Base-by-base conservation (phyloP, 2,329 filamentous ascomycete species). In the Chalaropsis ovoidea region DNA sequence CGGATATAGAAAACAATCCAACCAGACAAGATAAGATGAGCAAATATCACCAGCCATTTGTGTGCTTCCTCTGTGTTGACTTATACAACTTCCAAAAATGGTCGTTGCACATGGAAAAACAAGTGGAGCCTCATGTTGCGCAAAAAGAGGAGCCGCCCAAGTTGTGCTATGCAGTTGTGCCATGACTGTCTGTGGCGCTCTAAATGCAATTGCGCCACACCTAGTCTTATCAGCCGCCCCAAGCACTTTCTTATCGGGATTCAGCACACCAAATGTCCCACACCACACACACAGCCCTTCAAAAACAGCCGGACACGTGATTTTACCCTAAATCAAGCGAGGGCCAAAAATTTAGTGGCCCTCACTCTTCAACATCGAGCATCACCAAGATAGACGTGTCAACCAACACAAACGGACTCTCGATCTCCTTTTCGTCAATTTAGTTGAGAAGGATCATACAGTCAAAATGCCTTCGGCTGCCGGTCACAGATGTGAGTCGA, bases 381-480 rank as follows among this genome's bases (percentile, higher is more conserved):
- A 66, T 66, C 61, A 66, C 54, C 54, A 66, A 66, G 64, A 68
- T 65, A 68, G 67, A 68, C 67, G 66, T 68, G 52, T 68, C 67
- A 71, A 71, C 71, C 70, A 75, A 69, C 72, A 75, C 70, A 71
- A 73, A 61, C 67, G 64, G 64, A 65, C 61, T 61, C 64, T 61
- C 60, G 63, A 65, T 73, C 72, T 76, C 73, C 73, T 74, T 75
- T 72, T 74, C 72, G 74, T 73, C 72, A 74, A 71, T 72, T 75
- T 73, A 76, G 75, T 78, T 75, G 74, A 73, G 76, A 68, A 69
- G 68, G 68, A 69, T 68, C 61, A 69, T 67, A 69, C 67, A 79
- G 79, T 80, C 86, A 91, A 84, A 79, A 94, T 94, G 89, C 85
- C 87, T 88, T 87, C 88, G 77, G 88, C 90, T 85, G 82, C 87